A percentile compares a stretch with the other conserved stretches of the same genome.
Evolutionary conservation across 108 stramenopile species (phyloP).

Genomic region (Bacterosira constricta): DNA sequence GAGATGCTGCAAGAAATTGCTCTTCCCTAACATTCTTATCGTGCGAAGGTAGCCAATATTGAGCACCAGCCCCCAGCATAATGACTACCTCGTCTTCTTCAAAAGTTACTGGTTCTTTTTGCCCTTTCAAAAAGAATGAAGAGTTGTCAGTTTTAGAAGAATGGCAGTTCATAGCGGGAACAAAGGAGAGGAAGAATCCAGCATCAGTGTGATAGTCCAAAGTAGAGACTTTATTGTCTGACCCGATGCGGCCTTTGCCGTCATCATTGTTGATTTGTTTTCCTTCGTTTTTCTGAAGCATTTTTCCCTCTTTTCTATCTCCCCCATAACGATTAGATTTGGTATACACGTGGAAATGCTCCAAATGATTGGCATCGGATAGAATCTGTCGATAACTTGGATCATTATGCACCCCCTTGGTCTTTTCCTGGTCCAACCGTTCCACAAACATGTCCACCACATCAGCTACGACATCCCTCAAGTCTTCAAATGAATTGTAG

Average conservation of each 20-base stretch:
- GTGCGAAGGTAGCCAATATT: constrained; percentile 60
- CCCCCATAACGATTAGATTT: constrained; percentile 10
- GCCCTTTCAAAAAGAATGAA: constrained; percentile 49
- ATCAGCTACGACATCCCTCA: constrained; percentile 63
- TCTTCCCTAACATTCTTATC: background rate
- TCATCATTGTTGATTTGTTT: background rate
- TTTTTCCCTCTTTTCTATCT: background rate
- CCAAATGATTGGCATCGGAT: constrained; percentile 52
- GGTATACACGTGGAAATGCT: constrained; percentile 69
- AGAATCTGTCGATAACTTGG: constrained; percentile 47
- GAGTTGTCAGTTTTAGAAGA: constrained; percentile 20
- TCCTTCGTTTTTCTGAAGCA: background rate
- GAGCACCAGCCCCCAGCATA: constrained; percentile 76
- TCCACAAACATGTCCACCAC: constrained; percentile 60
- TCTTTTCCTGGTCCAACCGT: constrained; percentile 47
- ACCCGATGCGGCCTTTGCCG: background rate
- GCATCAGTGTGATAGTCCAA: constrained; percentile 80
- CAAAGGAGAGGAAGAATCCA: constrained; percentile 77
- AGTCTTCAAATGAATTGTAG: constrained; percentile 57
- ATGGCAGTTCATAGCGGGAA: constrained; percentile 67
- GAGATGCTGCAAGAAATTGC: constrained; percentile 60
- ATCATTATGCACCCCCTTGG: constrained; percentile 19
- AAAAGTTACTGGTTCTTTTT: constrained; percentile 23
- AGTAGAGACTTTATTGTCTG: background rate
- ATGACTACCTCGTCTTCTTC: constrained; percentile 52